phyloP scores from a whole-genome alignment of 2,329 filamentous ascomycete species.

The Alternaria alternata region DNA sequence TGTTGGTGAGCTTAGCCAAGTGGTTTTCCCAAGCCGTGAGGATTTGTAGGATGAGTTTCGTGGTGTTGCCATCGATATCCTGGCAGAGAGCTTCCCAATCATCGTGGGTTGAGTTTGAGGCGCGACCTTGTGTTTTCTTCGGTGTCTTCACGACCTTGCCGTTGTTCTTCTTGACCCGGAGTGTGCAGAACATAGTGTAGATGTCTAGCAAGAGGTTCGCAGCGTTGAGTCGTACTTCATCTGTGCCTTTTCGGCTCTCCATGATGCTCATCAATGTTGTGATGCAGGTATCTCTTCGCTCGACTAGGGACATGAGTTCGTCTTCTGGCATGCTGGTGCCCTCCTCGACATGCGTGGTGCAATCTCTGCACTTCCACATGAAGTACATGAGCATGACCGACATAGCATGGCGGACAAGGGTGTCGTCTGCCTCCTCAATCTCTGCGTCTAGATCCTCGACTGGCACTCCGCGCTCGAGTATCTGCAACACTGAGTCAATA shows the following conservation, averaged over 20 bases:
- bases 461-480: constrained; percentile 77
- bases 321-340: constrained; percentile 60
- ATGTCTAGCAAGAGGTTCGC: constrained; percentile 82
- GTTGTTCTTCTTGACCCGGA: constrained; percentile 61
- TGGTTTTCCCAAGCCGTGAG: constrained; percentile 79
- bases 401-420: constrained; percentile 77
- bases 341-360: constrained; percentile 48
- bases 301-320: constrained; percentile 65
- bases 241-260: constrained; percentile 66
- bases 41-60: constrained; percentile 74
- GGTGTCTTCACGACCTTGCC: constrained; percentile 38
- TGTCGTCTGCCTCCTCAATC: constrained; percentile 79
- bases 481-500: constrained; percentile 74
- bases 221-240: constrained; percentile 79
- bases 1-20: constrained; percentile 54
- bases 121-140: constrained; percentile 38
- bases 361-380: constrained; percentile 83
- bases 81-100: constrained; percentile 69
- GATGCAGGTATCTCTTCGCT: constrained; percentile 62
- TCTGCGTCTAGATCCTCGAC: constrained; percentile 71
- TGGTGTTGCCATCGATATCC: constrained; percentile 70
- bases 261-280: constrained; percentile 60
- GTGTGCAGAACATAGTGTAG: constrained; percentile 78
- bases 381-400: constrained; percentile 86
- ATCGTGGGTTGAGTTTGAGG: constrained; percentile 48